Percentiles rank a stretch among this genome's conserved stretches.
These are phyloP conservation scores for Bjerkandera adusta DNA, from an alignment of 1,284 basidiomycete genomes.

Conservation along the genomic window DNA sequence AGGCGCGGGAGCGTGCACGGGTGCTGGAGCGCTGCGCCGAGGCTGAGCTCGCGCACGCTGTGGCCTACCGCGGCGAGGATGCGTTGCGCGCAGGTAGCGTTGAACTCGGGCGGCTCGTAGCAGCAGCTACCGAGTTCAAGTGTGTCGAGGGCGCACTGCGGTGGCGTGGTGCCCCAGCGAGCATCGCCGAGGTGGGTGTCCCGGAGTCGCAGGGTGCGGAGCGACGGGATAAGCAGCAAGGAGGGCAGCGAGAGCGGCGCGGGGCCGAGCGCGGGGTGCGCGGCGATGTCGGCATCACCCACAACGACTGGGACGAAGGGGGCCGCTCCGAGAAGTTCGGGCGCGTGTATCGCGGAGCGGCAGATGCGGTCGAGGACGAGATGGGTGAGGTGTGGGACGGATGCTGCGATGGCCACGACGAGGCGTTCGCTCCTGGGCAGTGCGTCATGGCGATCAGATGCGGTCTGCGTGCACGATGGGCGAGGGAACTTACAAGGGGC, in stretches of 20 bases:
- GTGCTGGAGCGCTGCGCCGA: slow-evolving; percentile 47
- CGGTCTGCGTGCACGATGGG: slow-evolving; percentile 13
- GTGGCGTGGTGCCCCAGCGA: slow-evolving; percentile 46
- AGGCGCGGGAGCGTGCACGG: slow-evolving; percentile 42
- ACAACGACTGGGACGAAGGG: slow-evolving; percentile 56
- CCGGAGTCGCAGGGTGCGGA: slow-evolving; percentile 58
- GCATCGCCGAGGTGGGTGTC: slow-evolving; percentile 70
- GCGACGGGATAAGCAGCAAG: slow-evolving; percentile 57
- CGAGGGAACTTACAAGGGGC: slow-evolving; percentile 54
- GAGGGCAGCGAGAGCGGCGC: slow-evolving; percentile 61
- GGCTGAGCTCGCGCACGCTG: slow-evolving; percentile 48
- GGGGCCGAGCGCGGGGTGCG: slow-evolving; percentile 51
- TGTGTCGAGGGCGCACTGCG: slow-evolving; percentile 48
- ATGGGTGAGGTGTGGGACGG: slow-evolving; percentile 50
- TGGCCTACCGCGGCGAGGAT: slow-evolving; percentile 55
- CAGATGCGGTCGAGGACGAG: slow-evolving; percentile 62
- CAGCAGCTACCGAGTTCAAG: slow-evolving; percentile 60
- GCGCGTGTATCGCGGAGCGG: slow-evolving; percentile 59
- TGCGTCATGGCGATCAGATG: slow-evolving; percentile 15
- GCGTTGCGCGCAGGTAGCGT: slow-evolving; percentile 50
- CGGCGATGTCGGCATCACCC: slow-evolving; percentile 57
- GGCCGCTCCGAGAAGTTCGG: slow-evolving; percentile 48
- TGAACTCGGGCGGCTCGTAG: slow-evolving; percentile 49
- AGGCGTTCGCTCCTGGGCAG: slow-evolving; percentile 62
- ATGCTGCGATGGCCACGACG: slow-evolving; percentile 62